phyloP scores from a whole-genome alignment of 2,329 filamentous ascomycete species.

The Cordyceps cateniannulata region DNA sequence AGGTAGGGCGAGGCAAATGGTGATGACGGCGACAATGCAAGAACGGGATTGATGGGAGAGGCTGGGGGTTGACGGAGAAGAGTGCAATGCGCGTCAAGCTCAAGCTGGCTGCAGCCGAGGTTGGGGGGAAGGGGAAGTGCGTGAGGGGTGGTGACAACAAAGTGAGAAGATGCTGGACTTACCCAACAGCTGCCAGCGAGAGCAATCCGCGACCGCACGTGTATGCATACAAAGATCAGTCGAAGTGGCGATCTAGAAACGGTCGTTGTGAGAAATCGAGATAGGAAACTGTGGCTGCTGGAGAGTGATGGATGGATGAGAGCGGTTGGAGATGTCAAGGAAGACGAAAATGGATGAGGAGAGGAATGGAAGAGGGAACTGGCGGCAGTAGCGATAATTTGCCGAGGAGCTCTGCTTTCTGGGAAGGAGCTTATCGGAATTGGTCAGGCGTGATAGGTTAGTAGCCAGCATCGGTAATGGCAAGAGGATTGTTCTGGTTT shows the following conservation, averaged over 20 bases:
- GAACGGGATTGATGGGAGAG: neutral
- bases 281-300: conserved; percentile 8
- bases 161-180: conserved; percentile 10
- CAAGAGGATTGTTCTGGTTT: neutral
- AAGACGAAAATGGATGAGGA: neutral
- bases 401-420: neutral
- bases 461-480: neutral
- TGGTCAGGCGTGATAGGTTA: neutral
- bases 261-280: conserved; percentile 6
- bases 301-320: conserved; percentile 3
- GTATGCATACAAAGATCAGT: conserved; percentile 32
- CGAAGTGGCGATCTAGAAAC: conserved; percentile 13
- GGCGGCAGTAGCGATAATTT: neutral
- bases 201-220: conserved; percentile 26
- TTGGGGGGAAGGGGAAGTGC: neutral
- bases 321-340: conserved; percentile 7
- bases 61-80: neutral
- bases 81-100: neutral
- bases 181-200: conserved; percentile 20
- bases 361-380: neutral
- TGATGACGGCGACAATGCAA: neutral
- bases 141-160: conserved; percentile 5
- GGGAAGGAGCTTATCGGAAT: neutral
- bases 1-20: neutral
- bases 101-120: neutral